Percentiles rank a stretch among this genome's conserved stretches.
phyloP scores from a whole-genome alignment of 2,329 filamentous ascomycete species.

The Lojkania enalia region DNA sequence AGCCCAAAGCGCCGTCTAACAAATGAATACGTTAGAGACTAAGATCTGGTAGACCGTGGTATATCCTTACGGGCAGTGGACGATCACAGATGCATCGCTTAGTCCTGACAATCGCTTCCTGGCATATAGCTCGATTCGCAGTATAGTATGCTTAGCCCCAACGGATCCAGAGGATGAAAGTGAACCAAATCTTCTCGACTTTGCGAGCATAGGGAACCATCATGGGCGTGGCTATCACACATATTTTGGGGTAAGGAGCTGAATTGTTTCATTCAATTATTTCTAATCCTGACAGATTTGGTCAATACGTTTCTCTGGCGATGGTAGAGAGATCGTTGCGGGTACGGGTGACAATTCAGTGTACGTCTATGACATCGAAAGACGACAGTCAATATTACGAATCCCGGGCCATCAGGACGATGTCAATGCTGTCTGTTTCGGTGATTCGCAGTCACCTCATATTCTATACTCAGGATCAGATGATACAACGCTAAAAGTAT shows the following conservation, averaged over 20 bases:
- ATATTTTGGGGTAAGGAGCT: constrained; percentile 42
- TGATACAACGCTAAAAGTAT: constrained; percentile 91
- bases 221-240: constrained; percentile 43
- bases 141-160: constrained; percentile 79
- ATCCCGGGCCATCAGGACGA: constrained; percentile 81
- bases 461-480: constrained; percentile 96
- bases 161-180: constrained; percentile 82
- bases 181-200: constrained; percentile 78
- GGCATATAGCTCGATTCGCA: constrained; percentile 87
- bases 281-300: constrained; percentile 62
- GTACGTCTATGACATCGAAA: constrained; percentile 91
- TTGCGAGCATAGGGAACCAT: constrained; percentile 56
- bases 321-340: constrained; percentile 86
- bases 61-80: constrained; percentile 91
- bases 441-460: constrained; percentile 83
- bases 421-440: constrained; percentile 96
- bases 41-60: constrained; percentile 68
- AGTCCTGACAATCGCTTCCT: constrained; percentile 91
- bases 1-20: constrained; percentile 13
- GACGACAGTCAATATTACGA: constrained; percentile 71
- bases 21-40: constrained; percentile 4
- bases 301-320: constrained; percentile 89
- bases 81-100: constrained; percentile 88
- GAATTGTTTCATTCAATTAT: constrained; percentile 4
- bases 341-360: constrained; percentile 80